A percentile compares a stretch with the other conserved stretches of the same genome.
Evolutionary conservation across 2,329 filamentous ascomycete genomes (phyloP).

Genomic region (Akanthomyces lecanii): DNA sequence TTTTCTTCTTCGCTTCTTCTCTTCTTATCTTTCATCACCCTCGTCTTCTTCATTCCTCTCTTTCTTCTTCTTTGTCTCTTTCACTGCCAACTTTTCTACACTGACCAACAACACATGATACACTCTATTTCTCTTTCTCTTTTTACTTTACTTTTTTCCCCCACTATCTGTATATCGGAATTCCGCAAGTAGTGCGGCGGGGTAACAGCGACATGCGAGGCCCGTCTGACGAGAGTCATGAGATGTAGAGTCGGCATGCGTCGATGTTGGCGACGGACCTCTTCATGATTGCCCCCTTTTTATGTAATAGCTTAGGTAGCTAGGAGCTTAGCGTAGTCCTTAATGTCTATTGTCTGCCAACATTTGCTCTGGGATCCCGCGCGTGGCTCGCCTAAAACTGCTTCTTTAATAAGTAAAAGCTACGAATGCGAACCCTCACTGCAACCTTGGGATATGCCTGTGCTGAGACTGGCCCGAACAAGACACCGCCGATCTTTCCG

Average conservation of each 20-base stretch:
- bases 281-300: neutral
- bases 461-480: too few species aligned
- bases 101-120: neutral
- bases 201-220: slow-evolving; percentile 4
- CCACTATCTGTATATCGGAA: slow-evolving; percentile 3
- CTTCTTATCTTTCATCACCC: too few species aligned
- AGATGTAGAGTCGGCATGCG: neutral
- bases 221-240: neutral
- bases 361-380: neutral
- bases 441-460: too few species aligned
- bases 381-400: too few species aligned
- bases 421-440: too few species aligned
- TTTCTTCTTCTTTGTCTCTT: neutral
- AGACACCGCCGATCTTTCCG: too few species aligned
- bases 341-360: slow-evolving; percentile 14
- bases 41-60: too few species aligned
- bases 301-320: slow-evolving; percentile 10
- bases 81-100: neutral
- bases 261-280: too few species aligned
- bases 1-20: too few species aligned
- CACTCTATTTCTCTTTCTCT: neutral
- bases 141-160: neutral
- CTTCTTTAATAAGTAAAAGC: too few species aligned
- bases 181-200: neutral
- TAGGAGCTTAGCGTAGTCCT: slow-evolving; percentile 13